phyloP scores from a whole-genome alignment of 176 grass and related monocot species.

The Avena eriantha region DNA sequence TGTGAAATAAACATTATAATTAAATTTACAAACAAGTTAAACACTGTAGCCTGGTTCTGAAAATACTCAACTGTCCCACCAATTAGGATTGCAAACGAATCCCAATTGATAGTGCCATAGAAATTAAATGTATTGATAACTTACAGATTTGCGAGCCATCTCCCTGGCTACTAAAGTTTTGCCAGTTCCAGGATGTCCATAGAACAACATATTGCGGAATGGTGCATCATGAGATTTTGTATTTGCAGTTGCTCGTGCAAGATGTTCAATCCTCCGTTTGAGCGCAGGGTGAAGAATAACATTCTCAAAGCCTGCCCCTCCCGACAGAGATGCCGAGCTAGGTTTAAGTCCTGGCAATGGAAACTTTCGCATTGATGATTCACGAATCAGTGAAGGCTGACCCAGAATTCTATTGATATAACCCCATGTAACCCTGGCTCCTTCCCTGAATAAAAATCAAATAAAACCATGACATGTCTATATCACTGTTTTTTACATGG shows the following conservation, averaged over 20 bases:
- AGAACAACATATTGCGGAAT: conserved; percentile 98
- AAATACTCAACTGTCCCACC: neutral
- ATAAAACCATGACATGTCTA: conserved; percentile 25
- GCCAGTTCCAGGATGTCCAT: conserved; percentile 96
- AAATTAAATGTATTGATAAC: conserved; percentile 32
- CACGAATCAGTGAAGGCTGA: conserved; percentile 91
- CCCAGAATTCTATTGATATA: conserved; percentile 96
- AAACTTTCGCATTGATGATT: conserved; percentile 94
- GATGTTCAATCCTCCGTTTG: conserved; percentile 82
- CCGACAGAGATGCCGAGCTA: conserved; percentile 34
- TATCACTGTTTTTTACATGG: neutral
- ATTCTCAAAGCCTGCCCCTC: conserved; percentile 61
- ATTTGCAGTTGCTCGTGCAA: conserved; percentile 92
- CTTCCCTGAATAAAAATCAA: conserved; percentile 73
- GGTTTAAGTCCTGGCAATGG: conserved; percentile 62
- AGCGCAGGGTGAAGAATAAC: conserved; percentile 89
- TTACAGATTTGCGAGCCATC: conserved; percentile 97
- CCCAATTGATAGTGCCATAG: neutral
- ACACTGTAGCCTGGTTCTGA: neutral
- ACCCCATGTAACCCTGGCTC: conserved; percentile 87
- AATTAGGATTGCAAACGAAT: conserved; percentile 7
- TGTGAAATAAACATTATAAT: neutral
- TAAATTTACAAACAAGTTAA: conserved; percentile 6
- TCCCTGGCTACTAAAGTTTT: conserved; percentile 95
- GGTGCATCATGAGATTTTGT: conserved; percentile 94